These are phyloP conservation scores for Cucumis hystrix DNA, from an alignment of 306 rosid genomes.

Conservation along the genomic window DNA sequence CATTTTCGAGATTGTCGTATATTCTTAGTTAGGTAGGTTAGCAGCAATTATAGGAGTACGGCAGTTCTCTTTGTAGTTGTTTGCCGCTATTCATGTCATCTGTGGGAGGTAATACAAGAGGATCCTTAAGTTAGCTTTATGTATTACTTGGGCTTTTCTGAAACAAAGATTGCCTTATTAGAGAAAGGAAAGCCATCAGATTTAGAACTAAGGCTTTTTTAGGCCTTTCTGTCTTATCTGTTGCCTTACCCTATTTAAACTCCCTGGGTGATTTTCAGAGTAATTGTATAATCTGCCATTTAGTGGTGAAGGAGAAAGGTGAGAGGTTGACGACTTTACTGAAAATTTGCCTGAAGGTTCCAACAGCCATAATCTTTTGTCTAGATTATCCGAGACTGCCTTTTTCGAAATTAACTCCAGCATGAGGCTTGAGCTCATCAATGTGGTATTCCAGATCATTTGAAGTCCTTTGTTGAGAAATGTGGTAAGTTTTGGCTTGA, in stretches of 20 bases:
- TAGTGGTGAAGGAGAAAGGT: too few relatives aligned
- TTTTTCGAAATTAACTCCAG: too few relatives aligned
- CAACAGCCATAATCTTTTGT: too few relatives aligned
- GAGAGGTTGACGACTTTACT: too few relatives aligned
- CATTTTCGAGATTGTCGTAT: slow-evolving; percentile 4
- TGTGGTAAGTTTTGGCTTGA: too few relatives aligned
- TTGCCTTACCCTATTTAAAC: neutral
- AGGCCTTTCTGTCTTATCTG: neutral
- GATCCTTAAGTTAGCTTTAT: slow-evolving; percentile 1
- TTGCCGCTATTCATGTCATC: neutral
- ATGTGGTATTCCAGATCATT: too few relatives aligned
- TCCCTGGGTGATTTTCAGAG: neutral
- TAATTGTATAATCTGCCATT: neutral
- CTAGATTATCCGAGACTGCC: too few relatives aligned
- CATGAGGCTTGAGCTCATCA: too few relatives aligned
- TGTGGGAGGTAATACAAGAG: slow-evolving; percentile 2
- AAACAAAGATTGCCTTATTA: neutral
- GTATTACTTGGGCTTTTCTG: slow-evolving; percentile 1
- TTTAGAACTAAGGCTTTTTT: neutral
- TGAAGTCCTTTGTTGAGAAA: too few relatives aligned
- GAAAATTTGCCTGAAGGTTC: too few relatives aligned
- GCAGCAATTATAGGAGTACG: neutral
- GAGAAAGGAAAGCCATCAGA: neutral
- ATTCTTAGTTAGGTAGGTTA: slow-evolving; percentile 8
- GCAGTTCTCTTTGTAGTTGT: neutral